Evolutionary conservation across 768 basidiomycete genomes (phyloP).

Genomic region (Leccinum disarticulatum): DNA sequence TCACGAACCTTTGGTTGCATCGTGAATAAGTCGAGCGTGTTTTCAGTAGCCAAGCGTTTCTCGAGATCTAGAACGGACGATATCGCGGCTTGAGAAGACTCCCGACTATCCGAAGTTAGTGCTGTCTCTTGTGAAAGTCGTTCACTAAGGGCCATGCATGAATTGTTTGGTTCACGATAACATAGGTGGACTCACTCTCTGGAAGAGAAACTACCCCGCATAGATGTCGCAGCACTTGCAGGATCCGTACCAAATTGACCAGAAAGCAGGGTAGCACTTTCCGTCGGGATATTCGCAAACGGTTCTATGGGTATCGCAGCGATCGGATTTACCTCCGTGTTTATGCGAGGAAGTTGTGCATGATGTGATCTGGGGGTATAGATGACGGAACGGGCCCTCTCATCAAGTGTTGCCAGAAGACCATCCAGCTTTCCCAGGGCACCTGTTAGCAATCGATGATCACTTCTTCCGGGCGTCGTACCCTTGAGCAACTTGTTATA

Average conservation of each 20-base stretch:
- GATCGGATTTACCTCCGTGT: background rate
- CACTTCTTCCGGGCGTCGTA: constrained; percentile 81
- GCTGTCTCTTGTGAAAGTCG: constrained; percentile 61
- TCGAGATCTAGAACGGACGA: constrained; percentile 79
- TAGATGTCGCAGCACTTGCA: constrained; percentile 52
- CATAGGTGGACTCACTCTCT: constrained; percentile 46
- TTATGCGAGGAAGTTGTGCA: background rate
- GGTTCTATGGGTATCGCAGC: background rate
- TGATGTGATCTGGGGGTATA: constrained; percentile 1
- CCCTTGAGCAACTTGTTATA: constrained; percentile 85
- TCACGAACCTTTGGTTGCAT: constrained; percentile 82
- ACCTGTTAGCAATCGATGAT: constrained; percentile 75
- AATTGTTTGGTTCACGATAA: constrained; percentile 4
- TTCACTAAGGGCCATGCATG: constrained; percentile 40
- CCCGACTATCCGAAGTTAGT: constrained; percentile 51
- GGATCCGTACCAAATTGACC: constrained; percentile 26
- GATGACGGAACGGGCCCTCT: constrained; percentile 45
- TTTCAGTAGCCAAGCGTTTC: constrained; percentile 68
- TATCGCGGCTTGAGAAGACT: constrained; percentile 49
- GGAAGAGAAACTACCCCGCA: constrained; percentile 51
- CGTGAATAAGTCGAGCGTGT: constrained; percentile 90
- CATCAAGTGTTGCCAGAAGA: constrained; percentile 68
- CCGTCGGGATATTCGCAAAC: constrained; percentile 1
- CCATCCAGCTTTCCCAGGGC: constrained; percentile 80
- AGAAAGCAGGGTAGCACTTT: constrained; percentile 14